Evolutionary conservation across 139 green algal genomes (phyloP), one percentile per base, ranked within the genome.

Genomic region (Tetratostichococcus sp.): DNA sequence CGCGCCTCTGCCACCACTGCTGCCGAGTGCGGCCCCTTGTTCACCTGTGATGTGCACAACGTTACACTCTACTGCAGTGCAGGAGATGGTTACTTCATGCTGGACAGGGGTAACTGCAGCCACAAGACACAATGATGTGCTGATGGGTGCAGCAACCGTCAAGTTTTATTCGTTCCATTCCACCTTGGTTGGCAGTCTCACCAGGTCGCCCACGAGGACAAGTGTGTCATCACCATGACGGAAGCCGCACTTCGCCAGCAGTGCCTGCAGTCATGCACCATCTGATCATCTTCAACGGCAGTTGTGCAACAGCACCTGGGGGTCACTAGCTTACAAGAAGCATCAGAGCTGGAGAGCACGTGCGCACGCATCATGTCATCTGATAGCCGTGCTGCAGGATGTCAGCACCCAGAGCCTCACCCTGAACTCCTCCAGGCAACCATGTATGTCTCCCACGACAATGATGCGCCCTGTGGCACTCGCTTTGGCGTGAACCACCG

Each of bases 141-240:
- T 11, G 11, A 50, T 21, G 39, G 8, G 39, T 50, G 39, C 39
- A 50, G 39, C n/a, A n/a, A n/a, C n/a, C n/a, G n/a, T n/a, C n/a
- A n/a, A n/a, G n/a, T n/a, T n/a, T n/a, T n/a, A n/a, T n/a, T n/a
- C n/a, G n/a, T n/a, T n/a, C n/a, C n/a, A n/a, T n/a, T n/a, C n/a
- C n/a, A n/a, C n/a, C n/a, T n/a, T n/a, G n/a, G n/a, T n/a, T n/a
- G n/a, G 39, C 39, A 50, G 39, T n/a, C 39, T 50, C 39, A 50
- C 78, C 17, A 84, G 67, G 59, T 88, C 83, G 0, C 83, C 83
- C 8, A 84, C 81, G 19, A 75, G 30, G 22, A 89, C 66, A 30
- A 87, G 30, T 3, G 75, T 35, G 50, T 89, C 83, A 28, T 1
- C 3, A 32, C 71, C 74, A 0, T 39, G 26, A 17, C n/a, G 35